A percentile compares a stretch with the other conserved stretches of the same genome.
Conservation (phyloP, 257 asterid genomes). For the Jacaranda copaia region DNA sequence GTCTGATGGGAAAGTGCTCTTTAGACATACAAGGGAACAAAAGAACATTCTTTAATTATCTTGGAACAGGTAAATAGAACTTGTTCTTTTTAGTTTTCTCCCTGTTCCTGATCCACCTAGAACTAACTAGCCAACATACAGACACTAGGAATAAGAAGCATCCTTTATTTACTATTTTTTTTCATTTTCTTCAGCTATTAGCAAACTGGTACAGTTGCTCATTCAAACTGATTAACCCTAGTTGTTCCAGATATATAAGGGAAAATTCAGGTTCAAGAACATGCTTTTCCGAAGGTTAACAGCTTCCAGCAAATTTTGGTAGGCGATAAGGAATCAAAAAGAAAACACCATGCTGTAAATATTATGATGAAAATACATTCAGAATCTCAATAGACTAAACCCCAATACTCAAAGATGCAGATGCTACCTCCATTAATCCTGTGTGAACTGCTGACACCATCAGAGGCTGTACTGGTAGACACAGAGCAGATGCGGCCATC, state of each 20-base stretch:
- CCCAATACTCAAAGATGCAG: conserved; percentile 2
- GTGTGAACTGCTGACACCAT: conserved; percentile 87
- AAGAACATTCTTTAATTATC: neutral
- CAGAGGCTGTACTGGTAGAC: conserved; percentile 75
- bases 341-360: neutral
- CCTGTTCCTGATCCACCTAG: neutral
- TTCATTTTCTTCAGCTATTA: neutral
- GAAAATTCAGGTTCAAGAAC: neutral
- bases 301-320: neutral
- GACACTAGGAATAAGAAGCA: neutral
- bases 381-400: conserved; percentile 13
- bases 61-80: neutral
- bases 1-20: neutral
- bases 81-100: neutral
- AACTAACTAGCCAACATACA: neutral
- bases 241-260: neutral
- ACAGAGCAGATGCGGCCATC: conserved; percentile 72
- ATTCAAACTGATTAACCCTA: neutral
- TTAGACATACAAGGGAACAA: neutral
- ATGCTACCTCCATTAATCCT: conserved; percentile 82
- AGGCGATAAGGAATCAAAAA: neutral
- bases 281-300: neutral
- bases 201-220: neutral
- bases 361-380: neutral
- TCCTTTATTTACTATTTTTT: neutral